Percentiles rank a stretch among this genome's conserved stretches.
phyloP scores from a whole-genome alignment of 331 rosid species.

The Acacia concinna region DNA sequence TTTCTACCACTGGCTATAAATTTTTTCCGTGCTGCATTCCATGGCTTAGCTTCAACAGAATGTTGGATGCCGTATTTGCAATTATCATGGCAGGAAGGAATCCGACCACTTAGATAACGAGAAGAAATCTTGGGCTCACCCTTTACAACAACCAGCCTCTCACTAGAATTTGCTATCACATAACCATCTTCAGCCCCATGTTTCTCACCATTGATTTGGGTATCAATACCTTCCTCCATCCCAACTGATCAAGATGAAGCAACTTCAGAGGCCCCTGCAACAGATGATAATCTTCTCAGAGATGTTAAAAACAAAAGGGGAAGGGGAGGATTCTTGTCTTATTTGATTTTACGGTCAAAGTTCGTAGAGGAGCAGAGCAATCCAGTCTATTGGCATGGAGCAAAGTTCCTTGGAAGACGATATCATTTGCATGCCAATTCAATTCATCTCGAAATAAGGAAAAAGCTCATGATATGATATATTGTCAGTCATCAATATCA shows the following conservation, averaged over 20 bases:
- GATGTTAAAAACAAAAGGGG: not conserved
- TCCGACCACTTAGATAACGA: slow-evolving; percentile 63
- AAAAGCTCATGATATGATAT: not conserved
- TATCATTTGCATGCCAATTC: slow-evolving; percentile 17
- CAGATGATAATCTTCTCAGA: slow-evolving; percentile 31
- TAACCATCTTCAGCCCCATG: slow-evolving; percentile 31
- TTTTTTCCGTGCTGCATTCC: slow-evolving; percentile 37
- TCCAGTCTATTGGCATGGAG: slow-evolving; percentile 16
- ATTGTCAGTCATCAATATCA: not conserved
- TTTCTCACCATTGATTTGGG: slow-evolving; percentile 37
- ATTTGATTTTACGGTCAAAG: not conserved
- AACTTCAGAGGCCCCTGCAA: slow-evolving; percentile 43
- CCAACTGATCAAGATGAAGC: slow-evolving; percentile 34
- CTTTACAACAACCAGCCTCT: slow-evolving; percentile 16
- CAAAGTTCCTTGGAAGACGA: slow-evolving; percentile 11
- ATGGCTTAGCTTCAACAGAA: slow-evolving; percentile 43
- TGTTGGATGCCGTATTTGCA: slow-evolving; percentile 76
- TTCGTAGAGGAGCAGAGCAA: not conserved
- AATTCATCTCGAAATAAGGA: slow-evolving; percentile 15
- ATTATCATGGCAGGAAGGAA: slow-evolving; percentile 71
- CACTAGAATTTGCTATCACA: slow-evolving; percentile 30
- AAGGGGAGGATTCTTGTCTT: not conserved
- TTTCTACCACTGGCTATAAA: slow-evolving; percentile 28
- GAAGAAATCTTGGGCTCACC: slow-evolving; percentile 41
- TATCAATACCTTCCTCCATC: slow-evolving; percentile 44